phyloP scores from a whole-genome alignment of 148 eudicot genomes.

The Polygonum aviculare region DNA sequence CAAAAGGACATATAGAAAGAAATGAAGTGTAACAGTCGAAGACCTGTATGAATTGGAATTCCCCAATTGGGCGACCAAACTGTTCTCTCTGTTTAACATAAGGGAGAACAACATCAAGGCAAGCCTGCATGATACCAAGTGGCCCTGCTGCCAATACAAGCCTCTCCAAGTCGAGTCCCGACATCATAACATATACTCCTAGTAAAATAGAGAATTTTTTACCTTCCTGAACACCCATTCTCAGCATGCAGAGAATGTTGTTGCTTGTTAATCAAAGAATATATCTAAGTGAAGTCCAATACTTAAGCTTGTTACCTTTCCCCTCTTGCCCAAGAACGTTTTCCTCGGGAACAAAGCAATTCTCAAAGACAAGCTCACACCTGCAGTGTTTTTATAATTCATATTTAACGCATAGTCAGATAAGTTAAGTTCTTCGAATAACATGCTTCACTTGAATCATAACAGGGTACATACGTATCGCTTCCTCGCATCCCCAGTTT shows the following conservation, averaged over 20 bases:
- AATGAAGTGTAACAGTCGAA: not conserved
- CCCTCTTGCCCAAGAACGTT: slow-evolving; percentile 92
- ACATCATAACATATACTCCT: slow-evolving; percentile 99
- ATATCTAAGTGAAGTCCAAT: not conserved
- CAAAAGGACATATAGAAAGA: not conserved
- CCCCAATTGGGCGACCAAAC: slow-evolving; percentile 95
- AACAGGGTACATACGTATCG: slow-evolving; percentile 70
- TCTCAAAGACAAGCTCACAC: slow-evolving; percentile 97
- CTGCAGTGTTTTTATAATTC: slow-evolving; percentile 36
- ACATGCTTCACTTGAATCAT: slow-evolving; percentile 6
- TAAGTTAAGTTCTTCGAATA: not conserved
- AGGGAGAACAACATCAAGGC: slow-evolving; percentile 91
- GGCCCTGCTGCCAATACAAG: slow-evolving; percentile 92
- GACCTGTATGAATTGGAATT: slow-evolving; percentile 97
- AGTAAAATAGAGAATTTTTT: slow-evolving; percentile 11
- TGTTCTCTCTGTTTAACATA: slow-evolving; percentile 87
- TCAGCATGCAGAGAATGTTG: not conserved
- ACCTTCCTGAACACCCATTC: not conserved
- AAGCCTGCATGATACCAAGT: slow-evolving; percentile 94
- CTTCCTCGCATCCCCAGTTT: slow-evolving; percentile 99
- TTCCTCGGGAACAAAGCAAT: slow-evolving; percentile 91
- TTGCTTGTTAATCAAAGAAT: not conserved
- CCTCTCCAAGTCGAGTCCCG: slow-evolving; percentile 95
- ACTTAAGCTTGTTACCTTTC: slow-evolving; percentile 45
- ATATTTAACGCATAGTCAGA: not conserved